Percentiles rank a stretch among this genome's conserved stretches.
Evolutionary conservation across 768 basidiomycete species (phyloP).

Genomic region (Vishniacozyma victoriae): DNA sequence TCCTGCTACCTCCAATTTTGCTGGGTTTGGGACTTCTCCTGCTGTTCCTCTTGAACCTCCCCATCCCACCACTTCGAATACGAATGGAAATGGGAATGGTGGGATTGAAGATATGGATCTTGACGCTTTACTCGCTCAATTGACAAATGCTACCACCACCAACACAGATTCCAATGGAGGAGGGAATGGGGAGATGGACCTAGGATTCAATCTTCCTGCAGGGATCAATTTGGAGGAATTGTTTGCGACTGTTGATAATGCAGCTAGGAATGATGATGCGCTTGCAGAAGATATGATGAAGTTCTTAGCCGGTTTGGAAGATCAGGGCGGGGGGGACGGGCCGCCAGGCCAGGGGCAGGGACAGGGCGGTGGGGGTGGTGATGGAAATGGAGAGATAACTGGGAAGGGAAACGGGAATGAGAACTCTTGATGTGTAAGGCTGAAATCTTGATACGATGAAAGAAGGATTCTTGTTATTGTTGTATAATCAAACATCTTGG

Average conservation of each 20-base stretch:
- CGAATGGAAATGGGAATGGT: not conserved
- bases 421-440: too few species aligned
- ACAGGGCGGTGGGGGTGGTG: too few species aligned
- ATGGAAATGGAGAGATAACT: too few species aligned
- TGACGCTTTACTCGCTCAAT: constrained; percentile 19
- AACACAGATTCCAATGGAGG: not conserved
- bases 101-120: constrained; percentile 19
- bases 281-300: constrained; percentile 30
- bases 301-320: constrained; percentile 14
- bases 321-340: not conserved
- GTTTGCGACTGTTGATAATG: constrained; percentile 5
- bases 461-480: too few species aligned
- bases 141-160: not conserved
- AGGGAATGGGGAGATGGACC: not conserved
- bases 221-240: constrained; percentile 6
- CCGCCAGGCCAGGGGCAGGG: not conserved
- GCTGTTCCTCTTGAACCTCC: constrained; percentile 6
- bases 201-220: constrained; percentile 5
- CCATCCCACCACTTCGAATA: not conserved
- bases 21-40: constrained; percentile 24
- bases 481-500: too few species aligned
- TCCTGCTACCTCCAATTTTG: not conserved
- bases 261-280: constrained; percentile 4
- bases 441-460: too few species aligned
- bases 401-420: too few species aligned